Base-by-base conservation (phyloP, 768 basidiomycete genomes). In the Pisolithus albus region DNA sequence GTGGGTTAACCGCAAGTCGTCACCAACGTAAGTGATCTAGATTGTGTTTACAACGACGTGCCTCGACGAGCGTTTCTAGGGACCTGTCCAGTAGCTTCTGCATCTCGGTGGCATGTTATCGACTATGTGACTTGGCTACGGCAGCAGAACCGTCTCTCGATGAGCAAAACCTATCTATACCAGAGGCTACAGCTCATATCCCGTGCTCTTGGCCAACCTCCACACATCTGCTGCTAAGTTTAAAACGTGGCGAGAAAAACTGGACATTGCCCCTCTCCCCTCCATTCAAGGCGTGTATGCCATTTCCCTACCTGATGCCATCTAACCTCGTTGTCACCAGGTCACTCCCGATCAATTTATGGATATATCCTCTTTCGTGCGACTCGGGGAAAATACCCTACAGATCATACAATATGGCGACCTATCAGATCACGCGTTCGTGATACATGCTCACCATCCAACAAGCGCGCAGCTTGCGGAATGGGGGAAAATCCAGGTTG, bases 361-460 rank as follows among this genome's bases (percentile, higher is more conserved):
- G 19, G 82, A 84, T 54, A 44, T 84, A 10, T 79, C 79, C 2
- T 67, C 69, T 16, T 73, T 77, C 49, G 53, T 79, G 21, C 58
- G 52, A 16, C 37, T 47, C 0, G 81, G 79, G 18, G 40, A 59
- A 8, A 82, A 82, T 55, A 63, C 49, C 1, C 59, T 82, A 8
- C 64, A 72, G 51, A 66, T 83, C 30, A 58, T 53, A 30, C 80
- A 80, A 48, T 61, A 57, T 28, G 63, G 61, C 18, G 75, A 77
- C 56, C 62, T 79, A 63, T 73, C 75, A 7, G 63, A 68, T 30
- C 74, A 77, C 51, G 63, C 71, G 23, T 68, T 81, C 46, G 66
- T 78, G 26, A 63, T 83, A 5, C 73, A 74, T 45, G 71, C 68
- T 1, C 81, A 83, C 60, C 68, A 60, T 36, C 82, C 82, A 4